Base-by-base conservation (phyloP, 148 eudicot genomes). In the Amaranthus hypochondriacus region DNA sequence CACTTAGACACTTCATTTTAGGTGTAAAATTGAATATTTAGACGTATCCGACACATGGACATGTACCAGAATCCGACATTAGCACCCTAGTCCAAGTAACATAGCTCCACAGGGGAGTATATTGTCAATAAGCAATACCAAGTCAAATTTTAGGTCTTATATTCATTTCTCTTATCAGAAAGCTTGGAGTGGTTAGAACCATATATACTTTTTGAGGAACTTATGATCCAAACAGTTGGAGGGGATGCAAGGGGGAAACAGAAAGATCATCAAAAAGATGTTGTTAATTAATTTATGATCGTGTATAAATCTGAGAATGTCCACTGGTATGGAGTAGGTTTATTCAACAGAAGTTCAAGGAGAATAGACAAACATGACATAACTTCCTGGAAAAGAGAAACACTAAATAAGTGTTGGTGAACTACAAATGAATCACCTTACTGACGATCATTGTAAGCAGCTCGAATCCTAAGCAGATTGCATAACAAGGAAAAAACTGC, bases 381-480 rank as follows among this genome's bases (percentile, higher is more conserved):
- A 3, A 39, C 9, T 11, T 28, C 0, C 56, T 28, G 39, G 39
- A 28, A 28, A 72, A 12, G 6, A 60, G 49, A 8, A 55, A 9
- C 10, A 15, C 14, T 21, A 52, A 39, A 46, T 6, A 14, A 49
- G 39, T 28, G 48, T 44, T 9, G 49, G 5, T 3, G 14, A 13
- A 0, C 7, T 70, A 21, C 2, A 56, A 39, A 60, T 53, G 43
- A 63, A 71, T 73, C 78, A 89, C 98, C 89, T 92, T 78, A 71
- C 97, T 90, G 70, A 96, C 73, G 42, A 89, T 90, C 96, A 92
- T 96, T 63, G 99, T 81, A 68, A 96, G 69, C 44, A 96, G 89
- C 84, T 96, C 99, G 83, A 92, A 96, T 13, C 99, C 99, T 76
- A 96, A 79, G 80, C 97, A 96, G 84, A 84, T 87, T 48, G 96